Percentiles rank a stretch among this genome's conserved stretches.
Evolutionary conservation across 768 basidiomycete genomes (phyloP).

Genomic region (Phaeotremella skinneri): DNA sequence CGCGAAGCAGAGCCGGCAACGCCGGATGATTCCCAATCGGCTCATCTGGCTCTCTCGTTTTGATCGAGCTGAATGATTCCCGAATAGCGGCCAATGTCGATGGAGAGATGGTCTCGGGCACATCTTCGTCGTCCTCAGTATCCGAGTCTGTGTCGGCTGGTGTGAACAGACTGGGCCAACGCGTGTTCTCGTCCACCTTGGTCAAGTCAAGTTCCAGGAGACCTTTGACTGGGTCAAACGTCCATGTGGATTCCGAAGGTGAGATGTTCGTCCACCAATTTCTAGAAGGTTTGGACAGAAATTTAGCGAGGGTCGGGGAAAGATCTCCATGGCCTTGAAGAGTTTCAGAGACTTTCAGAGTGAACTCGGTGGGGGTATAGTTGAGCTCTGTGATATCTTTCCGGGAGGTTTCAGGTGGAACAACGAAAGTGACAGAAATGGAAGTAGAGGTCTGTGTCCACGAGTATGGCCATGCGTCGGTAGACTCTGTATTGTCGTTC

Average conservation of each 20-base stretch:
- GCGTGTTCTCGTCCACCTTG: conserved; percentile 75
- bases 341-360: conserved; percentile 13
- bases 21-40: conserved; percentile 58
- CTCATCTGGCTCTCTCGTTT: conserved; percentile 62
- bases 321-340: background rate
- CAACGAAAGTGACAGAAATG: conserved; percentile 75
- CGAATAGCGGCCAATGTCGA: conserved; percentile 74
- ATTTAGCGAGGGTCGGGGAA: conserved; percentile 10
- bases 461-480: conserved; percentile 71
- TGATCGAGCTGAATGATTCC: conserved; percentile 83
- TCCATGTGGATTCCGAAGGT: conserved; percentile 82
- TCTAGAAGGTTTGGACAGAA: conserved; percentile 22
- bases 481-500: background rate
- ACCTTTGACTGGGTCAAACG: conserved; percentile 69
- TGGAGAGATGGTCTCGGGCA: conserved; percentile 84
- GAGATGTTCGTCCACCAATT: conserved; percentile 72
- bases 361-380: conserved; percentile 7
- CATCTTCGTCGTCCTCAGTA: conserved; percentile 58
- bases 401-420: conserved; percentile 60
- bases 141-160: conserved; percentile 37
- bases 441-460: conserved; percentile 88
- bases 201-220: conserved; percentile 79
- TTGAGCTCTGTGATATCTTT: conserved; percentile 17
- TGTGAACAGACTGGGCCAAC: conserved; percentile 85
- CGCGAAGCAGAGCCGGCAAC: conserved; percentile 76